A percentile compares a stretch with the other conserved stretches of the same genome.
Evolutionary conservation across 2,329 filamentous ascomycete species (phyloP).

Genomic region (Paracamarosporium sp.): DNA sequence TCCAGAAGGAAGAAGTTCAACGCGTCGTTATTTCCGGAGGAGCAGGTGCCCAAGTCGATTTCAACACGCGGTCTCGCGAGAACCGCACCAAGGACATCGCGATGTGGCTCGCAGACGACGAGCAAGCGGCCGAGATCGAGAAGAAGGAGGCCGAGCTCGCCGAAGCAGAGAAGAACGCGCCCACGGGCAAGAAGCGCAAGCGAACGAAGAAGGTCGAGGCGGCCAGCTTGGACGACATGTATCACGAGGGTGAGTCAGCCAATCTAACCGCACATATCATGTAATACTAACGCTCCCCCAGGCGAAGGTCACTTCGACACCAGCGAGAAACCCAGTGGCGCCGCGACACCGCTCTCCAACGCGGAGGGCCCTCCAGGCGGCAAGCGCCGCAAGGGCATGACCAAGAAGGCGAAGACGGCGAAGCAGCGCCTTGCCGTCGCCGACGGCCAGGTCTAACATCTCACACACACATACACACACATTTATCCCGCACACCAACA

Average conservation of each 20-base stretch:
- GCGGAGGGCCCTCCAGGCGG: constrained; percentile 30
- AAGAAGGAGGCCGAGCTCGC: constrained; percentile 87
- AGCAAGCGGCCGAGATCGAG: constrained; percentile 93
- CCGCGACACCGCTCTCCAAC: constrained; percentile 77
- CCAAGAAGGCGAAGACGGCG: constrained; percentile 60
- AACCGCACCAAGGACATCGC: constrained; percentile 98
- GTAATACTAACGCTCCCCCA: constrained; percentile 51
- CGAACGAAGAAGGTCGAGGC: constrained; percentile 65
- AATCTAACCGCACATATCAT: neutral
- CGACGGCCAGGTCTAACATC: constrained; percentile 49
- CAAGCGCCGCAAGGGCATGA: constrained; percentile 60
- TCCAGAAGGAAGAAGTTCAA: constrained; percentile 99
- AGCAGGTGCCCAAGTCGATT: constrained; percentile 83
- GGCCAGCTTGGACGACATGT: constrained; percentile 88
- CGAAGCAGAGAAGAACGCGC: constrained; percentile 63
- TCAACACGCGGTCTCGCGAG: constrained; percentile 89
- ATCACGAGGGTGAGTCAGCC: constrained; percentile 87
- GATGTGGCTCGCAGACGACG: constrained; percentile 97
- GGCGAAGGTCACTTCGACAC: constrained; percentile 98
- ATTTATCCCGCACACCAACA: too few species aligned
- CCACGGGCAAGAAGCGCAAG: constrained; percentile 59
- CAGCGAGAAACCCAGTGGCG: constrained; percentile 81
- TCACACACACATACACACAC: neutral
- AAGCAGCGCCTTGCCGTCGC: constrained; percentile 58
- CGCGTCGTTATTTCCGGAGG: constrained; percentile 95